Evolutionary conservation across 768 basidiomycete species (phyloP).

Genomic region (Russula sp.): DNA sequence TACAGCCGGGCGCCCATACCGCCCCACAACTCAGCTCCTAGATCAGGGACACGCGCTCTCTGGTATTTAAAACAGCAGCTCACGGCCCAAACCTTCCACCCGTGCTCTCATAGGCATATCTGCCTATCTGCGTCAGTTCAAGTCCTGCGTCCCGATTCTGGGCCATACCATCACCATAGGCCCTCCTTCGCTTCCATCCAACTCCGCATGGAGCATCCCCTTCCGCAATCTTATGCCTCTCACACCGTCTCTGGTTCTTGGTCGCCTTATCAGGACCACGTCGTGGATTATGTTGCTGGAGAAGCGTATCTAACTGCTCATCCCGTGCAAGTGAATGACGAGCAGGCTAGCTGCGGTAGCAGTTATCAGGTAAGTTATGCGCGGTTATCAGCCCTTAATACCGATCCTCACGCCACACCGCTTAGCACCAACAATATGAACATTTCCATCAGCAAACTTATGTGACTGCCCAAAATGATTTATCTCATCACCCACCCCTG

Average conservation of each 20-base stretch:
- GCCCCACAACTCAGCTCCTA: conserved; percentile 1
- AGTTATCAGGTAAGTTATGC: conserved; percentile 15
- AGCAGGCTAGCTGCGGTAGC: not conserved
- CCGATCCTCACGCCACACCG: not conserved
- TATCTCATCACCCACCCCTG: not conserved
- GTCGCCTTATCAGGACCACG: conserved; percentile 1
- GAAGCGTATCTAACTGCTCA: conserved; percentile 1
- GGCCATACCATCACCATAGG: not conserved
- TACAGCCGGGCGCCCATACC: conserved; percentile 7
- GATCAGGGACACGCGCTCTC: conserved; percentile 21
- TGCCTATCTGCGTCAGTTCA: too few species aligned
- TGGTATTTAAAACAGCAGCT: conserved; percentile 22
- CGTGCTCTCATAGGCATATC: not conserved
- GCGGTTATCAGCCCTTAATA: not conserved
- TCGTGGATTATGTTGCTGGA: conserved; percentile 6
- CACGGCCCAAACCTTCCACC: conserved; percentile 5
- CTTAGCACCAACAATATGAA: conserved; percentile 12
- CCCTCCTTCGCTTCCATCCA: not conserved
- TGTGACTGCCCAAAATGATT: not conserved
- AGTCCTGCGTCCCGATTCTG: not conserved
- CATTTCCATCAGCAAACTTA: not conserved
- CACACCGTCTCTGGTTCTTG: not conserved
- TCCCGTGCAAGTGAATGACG: conserved; percentile 14
- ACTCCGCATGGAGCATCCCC: conserved; percentile 2
- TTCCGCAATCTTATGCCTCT: conserved; percentile 1